These are phyloP conservation scores for Plectosphaerella sp. DNA, from an alignment of 2,329 filamentous ascomycete species.

Conservation along the genomic window DNA sequence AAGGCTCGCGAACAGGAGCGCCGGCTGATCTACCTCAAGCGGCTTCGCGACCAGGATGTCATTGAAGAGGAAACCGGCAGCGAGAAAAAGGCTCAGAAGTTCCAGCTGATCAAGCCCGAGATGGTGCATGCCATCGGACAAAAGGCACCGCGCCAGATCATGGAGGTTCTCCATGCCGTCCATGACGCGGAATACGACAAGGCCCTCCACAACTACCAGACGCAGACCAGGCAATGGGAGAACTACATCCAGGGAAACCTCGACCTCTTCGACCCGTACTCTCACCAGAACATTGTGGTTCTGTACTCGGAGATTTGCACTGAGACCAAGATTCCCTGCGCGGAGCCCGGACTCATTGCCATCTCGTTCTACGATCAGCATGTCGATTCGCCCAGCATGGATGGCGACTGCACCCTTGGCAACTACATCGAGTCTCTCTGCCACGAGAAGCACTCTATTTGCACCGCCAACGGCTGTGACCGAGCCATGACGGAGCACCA, in stretches of 20 bases:
- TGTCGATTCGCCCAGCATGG: constrained; percentile 55
- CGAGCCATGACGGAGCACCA: constrained; percentile 89
- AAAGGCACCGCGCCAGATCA: constrained; percentile 77
- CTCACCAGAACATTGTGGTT: constrained; percentile 94
- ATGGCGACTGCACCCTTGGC: constrained; percentile 87
- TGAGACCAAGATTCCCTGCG: constrained; percentile 86
- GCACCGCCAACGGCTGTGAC: constrained; percentile 80
- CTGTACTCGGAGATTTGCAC: constrained; percentile 93
- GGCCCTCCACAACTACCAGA: constrained; percentile 87
- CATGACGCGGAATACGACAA: constrained; percentile 97
- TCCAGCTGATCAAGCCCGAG: constrained; percentile 87
- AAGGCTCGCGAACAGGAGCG: constrained; percentile 88
- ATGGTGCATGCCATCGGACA: constrained; percentile 87
- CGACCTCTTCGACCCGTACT: constrained; percentile 89
- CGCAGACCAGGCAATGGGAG: constrained; percentile 94
- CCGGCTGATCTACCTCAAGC: constrained; percentile 74
- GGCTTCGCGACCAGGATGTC: constrained; percentile 72
- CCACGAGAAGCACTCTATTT: constrained; percentile 69
- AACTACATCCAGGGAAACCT: constrained; percentile 85
- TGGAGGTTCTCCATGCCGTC: constrained; percentile 89
- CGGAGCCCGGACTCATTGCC: constrained; percentile 83
- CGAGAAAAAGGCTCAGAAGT: constrained; percentile 68
- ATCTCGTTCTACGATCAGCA: constrained; percentile 94
- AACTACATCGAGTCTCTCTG: constrained; percentile 94
- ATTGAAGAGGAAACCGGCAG: constrained; percentile 51